Base-by-base conservation (phyloP, 2,329 filamentous ascomycete species). In the Alternaria infectoria region DNA sequence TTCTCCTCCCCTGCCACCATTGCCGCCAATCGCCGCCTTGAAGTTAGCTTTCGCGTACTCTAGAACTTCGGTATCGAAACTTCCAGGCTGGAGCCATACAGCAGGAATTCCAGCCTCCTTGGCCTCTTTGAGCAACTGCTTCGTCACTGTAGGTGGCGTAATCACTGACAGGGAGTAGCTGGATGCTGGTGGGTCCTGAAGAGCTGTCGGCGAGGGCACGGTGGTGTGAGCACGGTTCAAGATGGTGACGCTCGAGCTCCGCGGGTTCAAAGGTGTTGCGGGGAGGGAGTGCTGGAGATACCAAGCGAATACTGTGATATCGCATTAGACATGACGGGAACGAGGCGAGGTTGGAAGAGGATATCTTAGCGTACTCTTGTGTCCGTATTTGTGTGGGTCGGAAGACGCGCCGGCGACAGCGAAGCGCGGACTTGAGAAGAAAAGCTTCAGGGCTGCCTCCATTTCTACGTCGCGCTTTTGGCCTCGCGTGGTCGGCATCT, bases 381-480 rank as follows among this genome's bases (percentile, higher is more conserved):
- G 91, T 23, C 96, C 95, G 76, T 91, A 97, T 80, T 97, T 97
- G 77, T 85, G 83, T 44, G 91, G 85, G 81, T 97, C 93, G 56
- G 91, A 92, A 77, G 91, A 95, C 40, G 95, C 95, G 73, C 95
- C 95, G 19, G 94, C 93, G 26, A 97, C 95, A 62, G 95, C 94
- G 79, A 95, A 97, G 69, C 87, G 85, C 25, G 90, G 88, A 8
- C 90, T 91, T 4, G 88, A 86, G 83, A 97, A 97, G 86, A 97
- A 97, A 12, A 86, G 85, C 67, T 88, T 89, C 49, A 93, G 89
- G 49, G 91, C 87, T 50, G 88, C 85, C 77, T 93, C 90, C 83
- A 91, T 92, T 9, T 74, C 70, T 64, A 57, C 56, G 59, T 65
- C 60, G 25, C 64, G 70, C 28, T 67, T 68, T 57, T 76, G 73